Conservation (phyloP, 257 asterid genomes). For the Fraxinus quadrangulata region DNA sequence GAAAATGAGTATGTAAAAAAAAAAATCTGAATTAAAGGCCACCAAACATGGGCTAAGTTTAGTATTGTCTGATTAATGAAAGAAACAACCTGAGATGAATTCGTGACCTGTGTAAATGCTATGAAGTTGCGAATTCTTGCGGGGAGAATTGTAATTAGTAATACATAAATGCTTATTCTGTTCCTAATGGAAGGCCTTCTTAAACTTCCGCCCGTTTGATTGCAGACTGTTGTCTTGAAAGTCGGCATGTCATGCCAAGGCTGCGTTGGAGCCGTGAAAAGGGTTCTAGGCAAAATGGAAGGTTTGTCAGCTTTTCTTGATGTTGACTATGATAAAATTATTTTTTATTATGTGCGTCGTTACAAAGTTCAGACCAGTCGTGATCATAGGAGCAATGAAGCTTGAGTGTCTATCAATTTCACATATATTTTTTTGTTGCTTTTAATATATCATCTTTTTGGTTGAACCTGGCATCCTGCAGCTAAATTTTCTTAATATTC, state of each 20-base stretch:
- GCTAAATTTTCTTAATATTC: neutral
- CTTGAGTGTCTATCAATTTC: neutral
- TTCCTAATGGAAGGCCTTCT: neutral
- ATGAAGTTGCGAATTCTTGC: neutral
- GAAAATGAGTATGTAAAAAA: too few relatives aligned
- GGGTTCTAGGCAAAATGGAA: slow-evolving; percentile 86
- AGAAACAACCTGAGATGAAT: neutral
- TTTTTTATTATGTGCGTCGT: neutral
- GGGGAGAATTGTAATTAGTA: neutral
- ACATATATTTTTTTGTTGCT: neutral
- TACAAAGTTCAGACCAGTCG: neutral
- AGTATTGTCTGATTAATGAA: neutral
- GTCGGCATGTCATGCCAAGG: slow-evolving; percentile 96
- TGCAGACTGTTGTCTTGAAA: slow-evolving; percentile 89
- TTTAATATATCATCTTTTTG: neutral
- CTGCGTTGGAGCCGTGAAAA: slow-evolving; percentile 83
- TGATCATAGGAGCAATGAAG: neutral
- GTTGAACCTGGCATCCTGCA: neutral
- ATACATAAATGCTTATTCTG: neutral
- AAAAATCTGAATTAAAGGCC: too few relatives aligned
- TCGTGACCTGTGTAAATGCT: neutral
- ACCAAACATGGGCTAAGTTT: neutral
- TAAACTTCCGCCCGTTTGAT: neutral
- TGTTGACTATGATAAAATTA: neutral
- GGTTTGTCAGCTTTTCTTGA: slow-evolving; percentile 47